Percentiles rank a stretch among this genome's conserved stretches.
phyloP scores from a whole-genome alignment of 2,329 filamentous ascomycete species.

The Herpotrichia juniperi region DNA sequence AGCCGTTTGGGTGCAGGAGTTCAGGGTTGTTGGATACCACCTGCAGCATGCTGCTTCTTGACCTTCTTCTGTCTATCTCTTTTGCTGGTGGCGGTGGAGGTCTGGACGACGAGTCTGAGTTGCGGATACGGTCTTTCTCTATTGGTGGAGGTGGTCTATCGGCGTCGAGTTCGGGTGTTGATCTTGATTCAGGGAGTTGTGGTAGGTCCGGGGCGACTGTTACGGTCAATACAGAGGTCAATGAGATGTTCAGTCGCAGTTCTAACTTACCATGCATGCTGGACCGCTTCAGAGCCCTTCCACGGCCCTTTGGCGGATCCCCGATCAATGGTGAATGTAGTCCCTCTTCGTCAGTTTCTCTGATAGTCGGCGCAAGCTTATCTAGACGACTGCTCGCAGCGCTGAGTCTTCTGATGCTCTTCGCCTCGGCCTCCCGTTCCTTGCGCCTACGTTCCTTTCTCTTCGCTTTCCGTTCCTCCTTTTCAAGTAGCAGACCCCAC shows the following conservation, averaged over 20 bases:
- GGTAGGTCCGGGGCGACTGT: conserved; percentile 69
- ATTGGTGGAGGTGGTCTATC: conserved; percentile 68
- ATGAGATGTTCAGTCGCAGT: neutral
- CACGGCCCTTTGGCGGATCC: conserved; percentile 71
- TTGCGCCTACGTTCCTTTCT: conserved; percentile 81
- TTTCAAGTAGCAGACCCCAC: conserved; percentile 95
- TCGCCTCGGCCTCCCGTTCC: conserved; percentile 81
- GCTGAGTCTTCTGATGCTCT: conserved; percentile 81
- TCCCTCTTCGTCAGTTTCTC: conserved; percentile 80
- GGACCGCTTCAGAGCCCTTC: conserved; percentile 76
- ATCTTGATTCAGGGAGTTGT: conserved; percentile 69
- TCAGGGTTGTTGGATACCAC: conserved; percentile 76
- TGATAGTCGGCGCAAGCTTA: conserved; percentile 75
- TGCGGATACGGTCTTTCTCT: conserved; percentile 79
- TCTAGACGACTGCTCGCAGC: conserved; percentile 88
- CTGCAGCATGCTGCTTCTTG: conserved; percentile 84
- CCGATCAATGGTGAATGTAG: conserved; percentile 54
- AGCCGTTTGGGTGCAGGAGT: conserved; percentile 61
- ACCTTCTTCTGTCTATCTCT: conserved; percentile 70
- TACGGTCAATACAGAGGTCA: conserved; percentile 43
- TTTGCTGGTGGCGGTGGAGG: conserved; percentile 85
- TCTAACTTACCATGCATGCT: conserved; percentile 51
- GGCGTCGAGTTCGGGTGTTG: conserved; percentile 46
- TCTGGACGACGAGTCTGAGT: conserved; percentile 77
- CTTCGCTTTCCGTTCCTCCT: conserved; percentile 86